Evolutionary conservation across 78 protist species (phyloP).

Genomic region (Thecamonas trahens): DNA sequence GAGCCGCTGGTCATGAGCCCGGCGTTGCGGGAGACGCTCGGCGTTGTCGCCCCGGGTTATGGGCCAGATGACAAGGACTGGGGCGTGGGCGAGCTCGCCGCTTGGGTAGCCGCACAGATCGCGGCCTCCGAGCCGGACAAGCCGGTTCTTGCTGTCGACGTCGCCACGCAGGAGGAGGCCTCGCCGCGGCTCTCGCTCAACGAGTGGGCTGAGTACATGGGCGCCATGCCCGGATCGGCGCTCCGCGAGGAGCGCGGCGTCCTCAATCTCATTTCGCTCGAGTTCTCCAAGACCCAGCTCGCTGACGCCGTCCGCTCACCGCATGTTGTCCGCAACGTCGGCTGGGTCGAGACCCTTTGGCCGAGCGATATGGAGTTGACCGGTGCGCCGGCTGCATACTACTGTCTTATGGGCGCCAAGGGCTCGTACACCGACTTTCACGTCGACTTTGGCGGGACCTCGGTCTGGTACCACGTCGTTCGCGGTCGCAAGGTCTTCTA

Average conservation of each 20-base stretch:
- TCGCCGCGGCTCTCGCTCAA: background rate
- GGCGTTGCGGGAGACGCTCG: no score
- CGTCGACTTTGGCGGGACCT: constrained; percentile 38
- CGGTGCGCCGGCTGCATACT: constrained; percentile 4
- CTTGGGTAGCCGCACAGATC: no score
- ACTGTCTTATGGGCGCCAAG: constrained; percentile 27
- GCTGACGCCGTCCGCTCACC: constrained; percentile 7
- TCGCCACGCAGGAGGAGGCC: background rate
- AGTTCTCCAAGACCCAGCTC: constrained; percentile 4
- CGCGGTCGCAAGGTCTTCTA: constrained; percentile 19
- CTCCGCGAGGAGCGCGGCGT: background rate
- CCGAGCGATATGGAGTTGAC: background rate
- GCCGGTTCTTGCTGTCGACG: constrained; percentile 6
- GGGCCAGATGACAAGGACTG: no score
- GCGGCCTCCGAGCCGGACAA: no score
- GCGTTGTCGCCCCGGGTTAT: no score
- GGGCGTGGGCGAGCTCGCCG: no score
- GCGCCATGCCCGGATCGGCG: background rate
- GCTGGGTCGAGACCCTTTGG: constrained; percentile 19
- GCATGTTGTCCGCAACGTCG: constrained; percentile 9
- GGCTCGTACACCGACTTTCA: constrained; percentile 33
- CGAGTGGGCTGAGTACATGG: constrained; percentile 7
- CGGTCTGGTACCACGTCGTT: constrained; percentile 46
- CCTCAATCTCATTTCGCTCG: constrained; percentile 17
- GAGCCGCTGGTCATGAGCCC: no score